Percentiles rank a stretch among this genome's conserved stretches.
Evolutionary conservation across 805 yeast species (phyloP).

Genomic region (Metschnikowia matae): DNA sequence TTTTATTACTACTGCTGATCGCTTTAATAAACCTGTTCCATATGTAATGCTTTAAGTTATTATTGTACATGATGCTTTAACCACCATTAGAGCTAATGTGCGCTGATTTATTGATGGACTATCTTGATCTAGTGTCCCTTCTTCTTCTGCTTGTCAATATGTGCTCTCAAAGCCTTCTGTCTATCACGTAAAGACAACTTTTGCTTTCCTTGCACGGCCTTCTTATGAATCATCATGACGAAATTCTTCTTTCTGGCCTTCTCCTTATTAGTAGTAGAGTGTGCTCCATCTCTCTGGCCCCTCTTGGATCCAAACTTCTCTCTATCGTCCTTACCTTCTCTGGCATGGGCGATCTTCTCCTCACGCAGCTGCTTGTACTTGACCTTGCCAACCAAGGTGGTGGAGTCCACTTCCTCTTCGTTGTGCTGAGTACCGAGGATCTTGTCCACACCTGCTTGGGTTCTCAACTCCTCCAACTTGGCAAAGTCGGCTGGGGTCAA

Average conservation of each 20-base stretch:
- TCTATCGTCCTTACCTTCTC: constrained; percentile 91
- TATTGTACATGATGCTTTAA: neutral
- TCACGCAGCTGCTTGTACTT: constrained; percentile 84
- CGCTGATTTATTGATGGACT: neutral
- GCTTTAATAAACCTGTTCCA: constrained; percentile 6
- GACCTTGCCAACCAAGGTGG: constrained; percentile 68
- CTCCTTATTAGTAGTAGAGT: constrained; percentile 91
- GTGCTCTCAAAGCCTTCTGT: constrained; percentile 82
- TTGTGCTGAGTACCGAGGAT: constrained; percentile 60
- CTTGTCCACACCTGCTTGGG: constrained; percentile 82
- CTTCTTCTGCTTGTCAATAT: constrained; percentile 86
- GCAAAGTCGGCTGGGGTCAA: constrained; percentile 98
- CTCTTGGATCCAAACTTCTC: constrained; percentile 85
- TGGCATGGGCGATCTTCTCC: constrained; percentile 81
- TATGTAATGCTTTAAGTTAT: constrained; percentile 6
- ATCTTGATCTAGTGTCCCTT: constrained; percentile 51
- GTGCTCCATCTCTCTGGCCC: constrained; percentile 71
- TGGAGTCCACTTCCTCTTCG: constrained; percentile 85
- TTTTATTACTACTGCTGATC: constrained; percentile 7
- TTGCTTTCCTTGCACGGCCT: constrained; percentile 90
- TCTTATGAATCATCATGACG: constrained; percentile 97
- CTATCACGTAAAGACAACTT: constrained; percentile 86
- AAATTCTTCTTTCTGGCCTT: constrained; percentile 98
- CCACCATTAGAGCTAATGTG: neutral
- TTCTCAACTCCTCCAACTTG: constrained; percentile 81